phyloP scores from a whole-genome alignment of 495 filamentous ascomycete genomes.

The Trichoderma reesei region DNA sequence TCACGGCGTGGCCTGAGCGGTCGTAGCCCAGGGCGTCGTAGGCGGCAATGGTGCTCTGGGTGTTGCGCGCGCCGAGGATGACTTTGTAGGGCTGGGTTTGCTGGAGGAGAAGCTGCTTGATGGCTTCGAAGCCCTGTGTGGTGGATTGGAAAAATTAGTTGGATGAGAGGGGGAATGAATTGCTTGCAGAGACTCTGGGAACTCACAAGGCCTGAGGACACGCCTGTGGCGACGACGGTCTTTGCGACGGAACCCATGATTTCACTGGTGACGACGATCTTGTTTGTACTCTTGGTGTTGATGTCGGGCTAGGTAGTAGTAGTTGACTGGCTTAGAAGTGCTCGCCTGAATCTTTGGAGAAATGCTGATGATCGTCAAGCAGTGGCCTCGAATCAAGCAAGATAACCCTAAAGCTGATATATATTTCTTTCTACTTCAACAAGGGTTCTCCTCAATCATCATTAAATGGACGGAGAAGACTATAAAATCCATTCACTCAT shows the following conservation, averaged over 20 bases:
- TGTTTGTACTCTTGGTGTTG: not conserved
- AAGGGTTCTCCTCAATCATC: too few relatives aligned
- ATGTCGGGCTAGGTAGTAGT: not conserved
- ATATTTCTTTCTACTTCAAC: too few relatives aligned
- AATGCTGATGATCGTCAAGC: too few relatives aligned
- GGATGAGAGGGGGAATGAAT: not conserved
- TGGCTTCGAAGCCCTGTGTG: slow-evolving; percentile 32
- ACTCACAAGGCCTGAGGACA: slow-evolving; percentile 33
- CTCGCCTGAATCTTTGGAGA: not conserved
- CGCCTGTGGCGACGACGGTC: slow-evolving; percentile 36
- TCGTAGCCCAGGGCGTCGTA: slow-evolving; percentile 28
- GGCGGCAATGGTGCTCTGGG: slow-evolving; percentile 23
- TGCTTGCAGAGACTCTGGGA: too few relatives aligned
- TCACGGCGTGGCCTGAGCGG: slow-evolving; percentile 25
- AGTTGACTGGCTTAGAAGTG: not conserved
- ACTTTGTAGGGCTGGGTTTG: slow-evolving; percentile 31
- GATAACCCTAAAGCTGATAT: too few relatives aligned
- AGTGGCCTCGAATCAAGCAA: too few relatives aligned
- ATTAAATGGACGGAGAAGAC: too few relatives aligned
- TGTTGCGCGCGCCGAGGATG: slow-evolving; percentile 35
- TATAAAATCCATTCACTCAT: not conserved
- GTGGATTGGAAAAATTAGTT: not conserved
- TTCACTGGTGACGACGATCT: not conserved
- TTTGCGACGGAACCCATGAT: slow-evolving; percentile 28
- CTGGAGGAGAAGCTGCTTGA: slow-evolving; percentile 28